Percentiles rank a stretch among this genome's conserved stretches.
phyloP scores from a whole-genome alignment of 768 basidiomycete genomes.

The Exidia glandulosa region DNA sequence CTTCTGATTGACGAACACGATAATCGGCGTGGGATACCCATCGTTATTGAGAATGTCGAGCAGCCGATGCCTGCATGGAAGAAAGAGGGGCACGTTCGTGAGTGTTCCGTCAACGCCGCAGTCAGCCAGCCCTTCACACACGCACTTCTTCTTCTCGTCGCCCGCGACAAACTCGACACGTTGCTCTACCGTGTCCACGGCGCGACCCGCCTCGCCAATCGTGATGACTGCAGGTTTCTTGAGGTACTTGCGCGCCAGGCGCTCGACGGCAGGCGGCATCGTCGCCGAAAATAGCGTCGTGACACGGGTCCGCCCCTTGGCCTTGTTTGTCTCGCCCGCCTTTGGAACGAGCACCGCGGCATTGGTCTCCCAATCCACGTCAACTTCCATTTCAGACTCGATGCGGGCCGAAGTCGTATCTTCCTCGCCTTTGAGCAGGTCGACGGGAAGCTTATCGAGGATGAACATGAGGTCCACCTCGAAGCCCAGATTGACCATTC shows the following conservation, averaged over 20 bases:
- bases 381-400: conserved; percentile 47
- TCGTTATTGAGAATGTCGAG: conserved; percentile 89
- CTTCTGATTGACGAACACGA: conserved; percentile 99
- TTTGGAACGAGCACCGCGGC: conserved; percentile 29
- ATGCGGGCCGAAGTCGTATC: conserved; percentile 20
- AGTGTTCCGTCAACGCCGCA: too few species aligned
- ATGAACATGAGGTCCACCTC: conserved; percentile 92
- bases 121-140: conserved; percentile 3
- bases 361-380: conserved; percentile 48
- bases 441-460: conserved; percentile 80
- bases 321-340: conserved; percentile 19
- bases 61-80: conserved; percentile 57
- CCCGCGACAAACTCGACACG: conserved; percentile 84
- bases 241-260: conserved; percentile 88
- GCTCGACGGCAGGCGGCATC: conserved; percentile 96
- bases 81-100: not conserved
- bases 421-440: conserved; percentile 82
- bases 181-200: conserved; percentile 97
- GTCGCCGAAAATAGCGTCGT: conserved; percentile 97
- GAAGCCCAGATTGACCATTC: conserved; percentile 98
- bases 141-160: conserved; percentile 95
- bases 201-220: conserved; percentile 95
- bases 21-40: conserved; percentile 79
- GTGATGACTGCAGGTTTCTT: conserved; percentile 90
- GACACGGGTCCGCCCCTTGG: conserved; percentile 79